Evolutionary conservation across 1,284 basidiomycete genomes (phyloP), one percentile per base, ranked within the genome.

Genomic region (Xerocomus nothofagi): DNA sequence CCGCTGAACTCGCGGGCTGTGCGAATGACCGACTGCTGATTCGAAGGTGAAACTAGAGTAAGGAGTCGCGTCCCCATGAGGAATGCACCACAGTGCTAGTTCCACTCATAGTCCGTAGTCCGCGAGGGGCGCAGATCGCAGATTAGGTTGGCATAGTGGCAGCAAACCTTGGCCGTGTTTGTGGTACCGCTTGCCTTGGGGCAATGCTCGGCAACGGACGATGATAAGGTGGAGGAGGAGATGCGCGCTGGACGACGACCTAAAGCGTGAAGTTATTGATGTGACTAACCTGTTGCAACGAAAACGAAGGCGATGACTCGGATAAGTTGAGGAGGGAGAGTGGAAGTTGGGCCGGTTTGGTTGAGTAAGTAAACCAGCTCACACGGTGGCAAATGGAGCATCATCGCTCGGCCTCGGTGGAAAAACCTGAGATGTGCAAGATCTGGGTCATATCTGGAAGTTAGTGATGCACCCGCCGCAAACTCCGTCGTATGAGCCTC

Each of bases 51-150:
- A 26, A 26, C 11, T 7, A 20, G 31, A 44, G 26, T 21, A 23
- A 33, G 27, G 31, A 44, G 27, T 57, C 40, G 40, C 36, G 39
- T 49, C 39, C 32, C 23, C 34, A 47, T 45, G 36, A 27, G 21
- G 41, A 21, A 39, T 31, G 36, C 2, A 41, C 8, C 14, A 30
- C 44, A 39, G 32, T 14, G 47, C 42, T 39, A 48, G 32, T 14
- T 49, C 42, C 41, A 48, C 40, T 44, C 40, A 44, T 42, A 18
- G 15, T 44, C 45, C 42, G 32, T 47, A 34, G 43, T 38, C 43
- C 23, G 51, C 27, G 17, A 44, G 26, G 24, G 14, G 20, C 57
- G 46, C 47, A 47, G 39, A 60, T 52, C 51, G 40, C 38, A 43
- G 41, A 58, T 47, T 42, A 33, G 20, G 40, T 46, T 60, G 36